phyloP scores from a whole-genome alignment of 306 rosid genomes.

The Fragaria vesca region DNA sequence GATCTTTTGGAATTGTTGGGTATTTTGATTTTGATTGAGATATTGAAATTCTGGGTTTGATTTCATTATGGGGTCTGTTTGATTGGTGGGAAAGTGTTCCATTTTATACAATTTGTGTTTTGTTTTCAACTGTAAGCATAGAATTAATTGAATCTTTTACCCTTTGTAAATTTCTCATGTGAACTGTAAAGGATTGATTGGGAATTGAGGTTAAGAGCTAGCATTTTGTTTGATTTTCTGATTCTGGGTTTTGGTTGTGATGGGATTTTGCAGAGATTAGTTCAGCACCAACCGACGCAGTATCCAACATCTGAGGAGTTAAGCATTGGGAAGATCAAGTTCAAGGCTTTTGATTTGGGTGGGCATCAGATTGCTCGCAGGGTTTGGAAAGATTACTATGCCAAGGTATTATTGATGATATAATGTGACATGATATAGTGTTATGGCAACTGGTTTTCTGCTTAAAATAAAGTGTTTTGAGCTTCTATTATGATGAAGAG shows the following conservation, averaged over 20 bases:
- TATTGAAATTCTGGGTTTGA: slow-evolving; percentile 8
- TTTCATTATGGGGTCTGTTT: neutral
- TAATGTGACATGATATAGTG: neutral
- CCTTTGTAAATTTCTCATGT: neutral
- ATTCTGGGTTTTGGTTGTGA: neutral
- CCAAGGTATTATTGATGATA: slow-evolving; percentile 47
- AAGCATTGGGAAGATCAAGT: slow-evolving; percentile 84
- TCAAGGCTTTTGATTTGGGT: slow-evolving; percentile 85
- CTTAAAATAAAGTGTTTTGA: neutral
- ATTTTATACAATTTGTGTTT: neutral
- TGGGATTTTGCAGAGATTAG: slow-evolving; percentile 64
- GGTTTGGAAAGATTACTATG: slow-evolving; percentile 88
- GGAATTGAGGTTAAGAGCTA: neutral
- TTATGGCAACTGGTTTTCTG: neutral
- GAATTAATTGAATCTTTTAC: neutral
- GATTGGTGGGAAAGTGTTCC: neutral
- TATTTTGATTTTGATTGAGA: neutral
- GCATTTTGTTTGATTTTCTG: neutral
- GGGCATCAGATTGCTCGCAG: slow-evolving; percentile 81
- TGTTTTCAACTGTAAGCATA: neutral
- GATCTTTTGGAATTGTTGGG: neutral
- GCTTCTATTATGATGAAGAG: neutral
- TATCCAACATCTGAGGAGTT: slow-evolving; percentile 81
- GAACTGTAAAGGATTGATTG: neutral
- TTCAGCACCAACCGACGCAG: slow-evolving; percentile 84